These are phyloP conservation scores for Nitzschia inconspicua DNA, from an alignment of 108 stramenopile genomes.

Conservation along the genomic window DNA sequence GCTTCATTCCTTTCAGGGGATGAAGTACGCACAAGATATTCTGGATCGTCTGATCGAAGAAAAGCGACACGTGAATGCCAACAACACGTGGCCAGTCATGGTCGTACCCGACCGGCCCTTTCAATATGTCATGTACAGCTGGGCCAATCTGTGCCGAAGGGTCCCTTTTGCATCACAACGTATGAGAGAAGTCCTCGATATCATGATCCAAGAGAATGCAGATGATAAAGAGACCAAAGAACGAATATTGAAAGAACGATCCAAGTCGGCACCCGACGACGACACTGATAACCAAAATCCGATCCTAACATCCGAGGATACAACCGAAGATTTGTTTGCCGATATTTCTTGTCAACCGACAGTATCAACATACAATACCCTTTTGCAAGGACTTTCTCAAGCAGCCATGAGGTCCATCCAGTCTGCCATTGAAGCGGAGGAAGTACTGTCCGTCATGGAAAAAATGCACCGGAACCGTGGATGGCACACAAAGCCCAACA, in stretches of 20 bases:
- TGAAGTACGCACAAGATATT: slow-evolving; percentile 43
- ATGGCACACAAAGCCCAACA: slow-evolving; percentile 53
- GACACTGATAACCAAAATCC: slow-evolving; percentile 3
- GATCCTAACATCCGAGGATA: slow-evolving; percentile 4
- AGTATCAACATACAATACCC: slow-evolving; percentile 44
- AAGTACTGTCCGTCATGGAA: slow-evolving; percentile 28
- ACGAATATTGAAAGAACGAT: background rate
- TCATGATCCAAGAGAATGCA: slow-evolving; percentile 34
- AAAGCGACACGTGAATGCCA: slow-evolving; percentile 25
- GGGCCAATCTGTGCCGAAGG: slow-evolving; percentile 26
- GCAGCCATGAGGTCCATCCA: slow-evolving; percentile 19
- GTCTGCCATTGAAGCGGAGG: slow-evolving; percentile 37
- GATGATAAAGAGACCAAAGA: slow-evolving; percentile 25
- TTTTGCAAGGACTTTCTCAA: slow-evolving; percentile 31
- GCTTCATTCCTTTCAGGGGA: slow-evolving; percentile 32
- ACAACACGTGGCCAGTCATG: background rate
- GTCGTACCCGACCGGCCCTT: slow-evolving; percentile 33
- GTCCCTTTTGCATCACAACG: slow-evolving; percentile 20
- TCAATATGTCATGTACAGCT: slow-evolving; percentile 45
- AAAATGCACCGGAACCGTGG: slow-evolving; percentile 13
- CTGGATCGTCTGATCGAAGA: slow-evolving; percentile 44
- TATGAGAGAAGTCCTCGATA: slow-evolving; percentile 39
- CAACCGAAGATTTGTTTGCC: slow-evolving; percentile 3
- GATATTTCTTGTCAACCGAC: slow-evolving; percentile 38
- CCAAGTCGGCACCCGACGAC: background rate